Percentiles rank a stretch among this genome's conserved stretches.
These are phyloP conservation scores for Alternaria ethzedia DNA, from an alignment of 2,329 filamentous ascomycete genomes.

Conservation along the genomic window DNA sequence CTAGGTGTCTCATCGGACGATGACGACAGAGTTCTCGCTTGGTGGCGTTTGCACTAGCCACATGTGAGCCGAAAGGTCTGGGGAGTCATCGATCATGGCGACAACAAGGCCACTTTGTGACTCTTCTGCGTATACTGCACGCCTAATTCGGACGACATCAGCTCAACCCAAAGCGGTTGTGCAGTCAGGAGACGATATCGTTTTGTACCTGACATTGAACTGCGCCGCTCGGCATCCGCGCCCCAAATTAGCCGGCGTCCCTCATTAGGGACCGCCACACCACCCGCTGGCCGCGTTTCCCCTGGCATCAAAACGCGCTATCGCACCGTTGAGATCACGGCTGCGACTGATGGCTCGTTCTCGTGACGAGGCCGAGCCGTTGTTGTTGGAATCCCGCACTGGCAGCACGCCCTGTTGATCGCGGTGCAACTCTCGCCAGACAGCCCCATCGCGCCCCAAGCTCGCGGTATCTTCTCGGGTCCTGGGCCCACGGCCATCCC, in stretches of 20 bases:
- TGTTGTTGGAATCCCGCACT: background rate
- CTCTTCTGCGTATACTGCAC: background rate
- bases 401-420: conserved; percentile 1
- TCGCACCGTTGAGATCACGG: background rate
- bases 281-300: background rate
- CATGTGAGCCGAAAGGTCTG: background rate
- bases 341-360: background rate
- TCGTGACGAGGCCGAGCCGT: background rate
- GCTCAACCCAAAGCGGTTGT: background rate
- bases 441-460: background rate
- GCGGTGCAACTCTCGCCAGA: background rate
- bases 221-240: background rate
- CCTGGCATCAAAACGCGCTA: conserved; percentile 10
- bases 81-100: background rate
- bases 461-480: conserved; percentile 7
- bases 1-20: conserved; percentile 9
- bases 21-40: conserved; percentile 27
- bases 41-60: conserved; percentile 15
- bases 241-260: background rate
- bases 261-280: background rate
- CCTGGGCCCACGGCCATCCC: background rate
- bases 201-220: background rate
- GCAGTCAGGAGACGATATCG: background rate
- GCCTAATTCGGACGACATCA: background rate
- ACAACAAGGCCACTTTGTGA: background rate